phyloP scores from a whole-genome alignment of 2,329 filamentous ascomycete genomes.

The Epichloe sylvatica region DNA sequence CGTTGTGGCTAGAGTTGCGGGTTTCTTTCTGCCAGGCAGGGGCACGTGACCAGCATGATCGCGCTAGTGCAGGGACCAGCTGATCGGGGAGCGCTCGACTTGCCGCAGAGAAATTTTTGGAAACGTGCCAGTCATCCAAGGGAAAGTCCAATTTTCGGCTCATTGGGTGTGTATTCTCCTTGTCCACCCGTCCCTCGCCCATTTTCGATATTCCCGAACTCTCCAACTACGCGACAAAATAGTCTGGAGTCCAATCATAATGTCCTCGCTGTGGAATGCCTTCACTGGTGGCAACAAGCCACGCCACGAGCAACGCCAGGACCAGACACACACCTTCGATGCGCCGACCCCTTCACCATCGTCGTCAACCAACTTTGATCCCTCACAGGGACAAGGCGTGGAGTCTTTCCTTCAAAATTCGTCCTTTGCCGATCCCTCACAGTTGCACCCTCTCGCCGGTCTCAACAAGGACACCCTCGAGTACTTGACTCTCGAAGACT shows the following conservation, averaged over 20 bases:
- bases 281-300: slow-evolving; percentile 45
- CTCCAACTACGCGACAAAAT: background rate
- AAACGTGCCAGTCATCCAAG: background rate
- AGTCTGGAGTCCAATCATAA: slow-evolving; percentile 15
- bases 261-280: slow-evolving; percentile 48
- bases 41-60: no score
- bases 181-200: slow-evolving; percentile 7
- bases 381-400: slow-evolving; percentile 62
- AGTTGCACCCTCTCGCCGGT: slow-evolving; percentile 85
- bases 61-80: slow-evolving; percentile 2
- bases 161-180: slow-evolving; percentile 5
- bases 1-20: slow-evolving; percentile 3
- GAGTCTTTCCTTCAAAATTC: slow-evolving; percentile 71
- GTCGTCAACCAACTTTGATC: slow-evolving; percentile 50
- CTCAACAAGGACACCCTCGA: slow-evolving; percentile 87
- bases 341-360: slow-evolving; percentile 39
- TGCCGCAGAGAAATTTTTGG: slow-evolving; percentile 7
- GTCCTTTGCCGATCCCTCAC: slow-evolving; percentile 69
- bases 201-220: slow-evolving; percentile 2
- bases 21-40: background rate
- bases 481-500: slow-evolving; percentile 89
- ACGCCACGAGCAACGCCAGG: slow-evolving; percentile 25
- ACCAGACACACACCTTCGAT: slow-evolving; percentile 16
- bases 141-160: slow-evolving; percentile 5
- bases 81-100: background rate